Evolutionary conservation across 2,329 filamentous ascomycete species (phyloP).

Genomic region (Malbranchea zuffiana): DNA sequence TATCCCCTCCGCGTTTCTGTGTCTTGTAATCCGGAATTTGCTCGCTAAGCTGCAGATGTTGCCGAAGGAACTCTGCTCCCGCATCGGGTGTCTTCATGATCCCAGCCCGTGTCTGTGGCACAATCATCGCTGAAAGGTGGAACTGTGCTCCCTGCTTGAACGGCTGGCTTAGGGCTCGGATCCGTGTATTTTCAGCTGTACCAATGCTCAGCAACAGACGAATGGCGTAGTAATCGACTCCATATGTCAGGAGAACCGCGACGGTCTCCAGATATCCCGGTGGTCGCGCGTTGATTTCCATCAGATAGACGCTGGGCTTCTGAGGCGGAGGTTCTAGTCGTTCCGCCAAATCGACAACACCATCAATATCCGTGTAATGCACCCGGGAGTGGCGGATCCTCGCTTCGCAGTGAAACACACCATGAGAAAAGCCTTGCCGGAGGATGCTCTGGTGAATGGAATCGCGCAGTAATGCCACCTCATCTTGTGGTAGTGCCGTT

Average conservation of each 20-base stretch:
- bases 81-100: constrained; percentile 12
- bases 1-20: constrained; percentile 7
- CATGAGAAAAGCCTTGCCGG: not conserved
- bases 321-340: not conserved
- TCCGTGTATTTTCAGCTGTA: constrained; percentile 2
- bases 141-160: constrained; percentile 14
- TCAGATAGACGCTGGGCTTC: not conserved
- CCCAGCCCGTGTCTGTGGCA: constrained; percentile 8
- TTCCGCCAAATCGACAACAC: not conserved
- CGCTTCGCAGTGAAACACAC: constrained; percentile 9
- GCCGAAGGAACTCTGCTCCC: constrained; percentile 3
- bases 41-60: constrained; percentile 4
- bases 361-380: not conserved
- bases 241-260: constrained; percentile 7
- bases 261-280: constrained; percentile 14
- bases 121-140: constrained; percentile 6
- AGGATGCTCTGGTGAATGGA: not conserved
- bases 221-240: constrained; percentile 2
- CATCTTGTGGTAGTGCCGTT: not conserved
- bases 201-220: not conserved
- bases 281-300: constrained; percentile 2
- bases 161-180: constrained; percentile 16
- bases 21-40: constrained; percentile 8
- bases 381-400: not conserved
- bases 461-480: not conserved